Evolutionary conservation across 2,329 filamentous ascomycete genomes (phyloP).

Genomic region (Phyllosticta citriasiana): DNA sequence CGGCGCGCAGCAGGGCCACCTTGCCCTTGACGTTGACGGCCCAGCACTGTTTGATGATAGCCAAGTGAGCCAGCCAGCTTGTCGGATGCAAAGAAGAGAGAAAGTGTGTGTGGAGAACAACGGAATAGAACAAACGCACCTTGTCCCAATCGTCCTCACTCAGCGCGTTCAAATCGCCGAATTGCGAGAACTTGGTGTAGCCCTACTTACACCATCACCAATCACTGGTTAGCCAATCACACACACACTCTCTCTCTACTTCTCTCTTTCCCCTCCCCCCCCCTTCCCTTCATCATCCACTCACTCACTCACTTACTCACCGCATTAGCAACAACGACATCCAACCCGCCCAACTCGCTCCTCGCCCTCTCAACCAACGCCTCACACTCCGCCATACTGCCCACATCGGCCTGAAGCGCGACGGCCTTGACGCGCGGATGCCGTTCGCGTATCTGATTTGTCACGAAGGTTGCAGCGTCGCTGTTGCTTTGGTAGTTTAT

Average conservation of each 20-base stretch:
- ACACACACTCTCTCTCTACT: neutral
- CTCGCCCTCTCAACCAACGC: slow-evolving; percentile 51
- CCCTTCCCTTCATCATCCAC: too few species aligned
- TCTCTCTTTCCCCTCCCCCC: too few species aligned
- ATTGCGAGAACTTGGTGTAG: slow-evolving; percentile 51
- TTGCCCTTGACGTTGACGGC: slow-evolving; percentile 48
- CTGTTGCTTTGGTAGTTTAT: slow-evolving; percentile 62
- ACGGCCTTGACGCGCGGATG: slow-evolving; percentile 41
- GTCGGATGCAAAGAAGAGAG: neutral
- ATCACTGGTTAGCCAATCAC: neutral
- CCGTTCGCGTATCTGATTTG: slow-evolving; percentile 43
- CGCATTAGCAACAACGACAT: slow-evolving; percentile 69
- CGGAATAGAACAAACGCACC: slow-evolving; percentile 23
- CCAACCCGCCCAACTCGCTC: slow-evolving; percentile 55
- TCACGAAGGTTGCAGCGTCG: slow-evolving; percentile 49
- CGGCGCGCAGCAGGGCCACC: slow-evolving; percentile 44
- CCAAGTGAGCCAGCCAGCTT: slow-evolving; percentile 12
- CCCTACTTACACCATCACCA: slow-evolving; percentile 30
- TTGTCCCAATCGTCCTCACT: slow-evolving; percentile 54
- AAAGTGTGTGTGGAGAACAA: neutral
- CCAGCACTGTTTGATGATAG: slow-evolving; percentile 40
- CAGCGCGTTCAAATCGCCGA: slow-evolving; percentile 48
- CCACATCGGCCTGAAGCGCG: slow-evolving; percentile 42
- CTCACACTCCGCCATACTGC: slow-evolving; percentile 47
- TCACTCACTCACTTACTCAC: slow-evolving; percentile 26